These are phyloP conservation scores for Leccinum subtestaceum DNA, from an alignment of 768 basidiomycete species.

Conservation along the genomic window DNA sequence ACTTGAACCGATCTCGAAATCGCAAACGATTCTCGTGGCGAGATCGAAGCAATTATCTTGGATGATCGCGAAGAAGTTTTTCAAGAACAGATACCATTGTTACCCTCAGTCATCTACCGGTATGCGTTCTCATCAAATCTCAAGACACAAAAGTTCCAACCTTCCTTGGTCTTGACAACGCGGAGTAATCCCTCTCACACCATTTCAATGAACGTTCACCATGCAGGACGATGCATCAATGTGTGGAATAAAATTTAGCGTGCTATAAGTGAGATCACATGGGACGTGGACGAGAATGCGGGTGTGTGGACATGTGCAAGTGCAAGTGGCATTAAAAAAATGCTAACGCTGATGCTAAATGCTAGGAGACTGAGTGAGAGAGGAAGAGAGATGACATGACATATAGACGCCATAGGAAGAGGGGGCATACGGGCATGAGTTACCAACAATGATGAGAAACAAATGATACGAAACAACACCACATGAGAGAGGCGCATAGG, in stretches of 20 bases:
- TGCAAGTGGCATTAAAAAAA: not conserved
- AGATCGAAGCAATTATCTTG: not conserved
- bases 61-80: not conserved
- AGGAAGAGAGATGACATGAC: not conserved
- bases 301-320: not conserved
- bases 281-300: not conserved
- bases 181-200: too few species aligned
- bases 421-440: not conserved
- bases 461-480: not conserved
- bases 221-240: not conserved
- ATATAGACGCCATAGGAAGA: not conserved
- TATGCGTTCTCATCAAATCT: too few species aligned
- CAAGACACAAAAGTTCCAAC: too few species aligned
- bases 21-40: not conserved
- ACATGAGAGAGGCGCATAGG: not conserved
- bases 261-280: not conserved
- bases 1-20: not conserved
- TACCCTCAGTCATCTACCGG: too few species aligned
- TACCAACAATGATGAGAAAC: not conserved
- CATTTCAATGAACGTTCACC: too few species aligned
- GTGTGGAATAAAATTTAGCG: not conserved
- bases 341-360: not conserved
- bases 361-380: not conserved
- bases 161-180: too few species aligned
- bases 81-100: too few species aligned